Conservation (phyloP, 1,284 basidiomycete species). For the Boletus semigastroideus region DNA sequence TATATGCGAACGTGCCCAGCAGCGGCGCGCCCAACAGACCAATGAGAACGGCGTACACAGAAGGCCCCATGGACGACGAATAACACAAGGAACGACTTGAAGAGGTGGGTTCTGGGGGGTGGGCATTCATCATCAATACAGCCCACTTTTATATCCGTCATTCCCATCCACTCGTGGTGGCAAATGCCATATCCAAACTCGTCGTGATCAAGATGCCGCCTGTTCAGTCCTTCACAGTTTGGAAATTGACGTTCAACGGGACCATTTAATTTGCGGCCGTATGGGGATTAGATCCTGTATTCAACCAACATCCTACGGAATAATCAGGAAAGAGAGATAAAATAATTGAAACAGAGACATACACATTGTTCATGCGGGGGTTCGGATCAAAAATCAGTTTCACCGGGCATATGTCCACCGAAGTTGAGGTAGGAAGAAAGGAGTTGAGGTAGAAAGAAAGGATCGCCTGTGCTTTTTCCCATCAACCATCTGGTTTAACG, state of each 20-base stretch:
- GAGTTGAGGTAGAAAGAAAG: too few relatives aligned
- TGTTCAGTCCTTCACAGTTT: neutral
- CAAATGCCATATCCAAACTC: too few relatives aligned
- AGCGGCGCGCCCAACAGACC: slow-evolving; percentile 3
- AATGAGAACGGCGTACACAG: slow-evolving; percentile 6
- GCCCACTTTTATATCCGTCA: too few relatives aligned
- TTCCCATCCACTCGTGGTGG: too few relatives aligned
- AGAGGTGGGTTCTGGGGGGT: neutral
- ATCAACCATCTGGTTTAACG: neutral
- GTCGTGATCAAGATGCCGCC: too few relatives aligned
- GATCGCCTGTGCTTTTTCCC: neutral
- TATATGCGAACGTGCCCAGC: slow-evolving; percentile 8
- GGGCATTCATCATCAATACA: slow-evolving; percentile 5
- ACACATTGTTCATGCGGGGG: too few relatives aligned
- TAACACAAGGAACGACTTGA: neutral
- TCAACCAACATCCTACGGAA: neutral
- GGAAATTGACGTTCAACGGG: neutral
- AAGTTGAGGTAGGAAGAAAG: neutral
- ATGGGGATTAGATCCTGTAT: too few relatives aligned
- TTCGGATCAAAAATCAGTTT: too few relatives aligned
- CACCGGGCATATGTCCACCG: too few relatives aligned
- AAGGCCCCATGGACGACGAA: neutral
- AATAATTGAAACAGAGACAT: too few relatives aligned
- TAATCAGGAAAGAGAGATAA: neutral
- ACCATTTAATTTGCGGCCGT: too few relatives aligned